Conservation (phyloP, 116 monocot species). For the Papilionanthe hybrid region DNA sequence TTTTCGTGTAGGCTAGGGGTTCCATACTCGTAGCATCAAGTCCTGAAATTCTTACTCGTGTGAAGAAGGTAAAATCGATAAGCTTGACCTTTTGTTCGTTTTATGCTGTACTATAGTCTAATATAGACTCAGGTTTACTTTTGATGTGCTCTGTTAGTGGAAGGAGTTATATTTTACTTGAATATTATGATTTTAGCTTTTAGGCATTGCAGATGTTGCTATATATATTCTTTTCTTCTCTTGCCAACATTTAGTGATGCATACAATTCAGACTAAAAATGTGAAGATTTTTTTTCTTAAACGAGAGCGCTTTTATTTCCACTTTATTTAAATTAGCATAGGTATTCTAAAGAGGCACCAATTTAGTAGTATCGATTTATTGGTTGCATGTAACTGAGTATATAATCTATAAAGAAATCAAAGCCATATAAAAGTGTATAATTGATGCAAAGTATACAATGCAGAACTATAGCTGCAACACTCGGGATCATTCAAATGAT, state of each 20-base stretch:
- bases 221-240: not conserved
- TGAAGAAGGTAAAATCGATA: conserved; percentile 39
- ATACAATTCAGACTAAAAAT: not conserved
- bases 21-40: conserved; percentile 77
- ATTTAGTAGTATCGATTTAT: not conserved
- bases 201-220: not conserved
- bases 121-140: not conserved
- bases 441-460: not conserved
- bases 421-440: not conserved
- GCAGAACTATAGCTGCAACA: not conserved
- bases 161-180: not conserved
- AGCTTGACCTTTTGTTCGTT: not conserved
- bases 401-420: not conserved
- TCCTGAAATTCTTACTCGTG: conserved; percentile 76
- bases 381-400: not conserved
- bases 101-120: not conserved
- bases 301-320: not conserved
- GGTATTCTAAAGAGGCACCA: not conserved
- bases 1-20: conserved; percentile 59
- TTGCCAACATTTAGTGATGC: not conserved
- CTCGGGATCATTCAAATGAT: not conserved
- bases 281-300: not conserved
- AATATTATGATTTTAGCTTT: not conserved
- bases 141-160: not conserved
- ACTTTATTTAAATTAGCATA: not conserved